Conservation (phyloP, 1,284 basidiomycete species). For the Neotropicomus parvogracilis region DNA sequence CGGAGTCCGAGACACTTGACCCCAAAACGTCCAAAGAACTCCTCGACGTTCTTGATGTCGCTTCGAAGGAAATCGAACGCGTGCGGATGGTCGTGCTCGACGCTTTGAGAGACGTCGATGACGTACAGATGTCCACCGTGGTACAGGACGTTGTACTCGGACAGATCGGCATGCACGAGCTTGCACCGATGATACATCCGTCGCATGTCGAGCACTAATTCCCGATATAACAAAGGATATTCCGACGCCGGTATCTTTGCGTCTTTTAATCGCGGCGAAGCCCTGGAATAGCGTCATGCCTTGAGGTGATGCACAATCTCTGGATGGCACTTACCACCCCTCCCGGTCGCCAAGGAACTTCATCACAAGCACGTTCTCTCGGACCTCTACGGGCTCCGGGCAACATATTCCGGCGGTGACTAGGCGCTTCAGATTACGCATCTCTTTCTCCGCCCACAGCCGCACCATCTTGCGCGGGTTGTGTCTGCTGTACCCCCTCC, state of each 20-base stretch:
- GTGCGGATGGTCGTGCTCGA: slow-evolving; percentile 96
- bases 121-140: slow-evolving; percentile 83
- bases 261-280: slow-evolving; percentile 89
- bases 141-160: slow-evolving; percentile 96
- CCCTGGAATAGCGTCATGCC: slow-evolving; percentile 45
- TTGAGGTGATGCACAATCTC: slow-evolving; percentile 4
- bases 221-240: slow-evolving; percentile 68
- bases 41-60: slow-evolving; percentile 91
- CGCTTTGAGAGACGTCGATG: slow-evolving; percentile 98
- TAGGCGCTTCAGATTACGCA: slow-evolving; percentile 90
- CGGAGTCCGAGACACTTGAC: slow-evolving; percentile 78
- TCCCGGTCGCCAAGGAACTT: slow-evolving; percentile 81
- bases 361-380: slow-evolving; percentile 98
- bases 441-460: slow-evolving; percentile 99
- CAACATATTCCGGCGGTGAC: slow-evolving; percentile 79
- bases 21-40: slow-evolving; percentile 82
- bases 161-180: slow-evolving; percentile 96
- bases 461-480: slow-evolving; percentile 99
- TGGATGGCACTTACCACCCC: slow-evolving; percentile 60
- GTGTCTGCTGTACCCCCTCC: slow-evolving; percentile 85
- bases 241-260: slow-evolving; percentile 60
- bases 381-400: slow-evolving; percentile 87
- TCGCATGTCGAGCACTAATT: slow-evolving; percentile 79
- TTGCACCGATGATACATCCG: slow-evolving; percentile 88
- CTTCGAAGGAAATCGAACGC: slow-evolving; percentile 94